Percentiles rank a stretch among this genome's conserved stretches.
Evolutionary conservation across 129 eudicot genomes (phyloP).

Genomic region (Sambucus nigra): DNA sequence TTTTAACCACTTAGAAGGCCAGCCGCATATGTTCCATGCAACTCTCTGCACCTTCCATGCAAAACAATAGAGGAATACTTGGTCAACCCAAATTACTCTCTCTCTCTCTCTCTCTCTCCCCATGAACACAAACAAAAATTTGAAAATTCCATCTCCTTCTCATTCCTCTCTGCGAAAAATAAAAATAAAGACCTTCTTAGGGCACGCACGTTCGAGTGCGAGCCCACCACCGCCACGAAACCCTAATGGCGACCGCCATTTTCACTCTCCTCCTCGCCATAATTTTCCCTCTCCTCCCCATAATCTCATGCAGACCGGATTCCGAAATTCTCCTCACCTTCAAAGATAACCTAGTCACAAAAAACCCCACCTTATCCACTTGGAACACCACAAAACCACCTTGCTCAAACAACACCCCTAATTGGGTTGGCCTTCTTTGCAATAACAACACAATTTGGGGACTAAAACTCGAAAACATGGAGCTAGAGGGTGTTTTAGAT

Average conservation of each 20-base stretch:
- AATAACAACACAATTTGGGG: slow-evolving; percentile 38
- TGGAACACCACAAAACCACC: slow-evolving; percentile 38
- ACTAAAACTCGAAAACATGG: slow-evolving; percentile 52
- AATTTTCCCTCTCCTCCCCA: slow-evolving; percentile 6
- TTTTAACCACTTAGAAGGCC: no score
- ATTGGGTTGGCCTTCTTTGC: slow-evolving; percentile 69
- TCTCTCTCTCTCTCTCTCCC: slow-evolving; percentile 19
- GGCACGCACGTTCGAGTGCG: slow-evolving; percentile 79
- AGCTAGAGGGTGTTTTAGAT: slow-evolving; percentile 46
- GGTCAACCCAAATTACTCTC: no score
- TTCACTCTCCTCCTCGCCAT: not conserved
- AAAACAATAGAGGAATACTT: no score
- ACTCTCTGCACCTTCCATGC: no score
- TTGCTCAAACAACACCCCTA: slow-evolving; percentile 24
- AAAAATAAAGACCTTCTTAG: slow-evolving; percentile 29
- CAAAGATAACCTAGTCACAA: slow-evolving; percentile 34
- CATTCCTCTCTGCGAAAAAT: slow-evolving; percentile 16
- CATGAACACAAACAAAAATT: slow-evolving; percentile 28
- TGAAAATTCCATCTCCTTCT: slow-evolving; percentile 13
- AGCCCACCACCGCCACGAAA: slow-evolving; percentile 14
- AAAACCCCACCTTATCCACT: slow-evolving; percentile 26
- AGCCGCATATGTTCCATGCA: no score
- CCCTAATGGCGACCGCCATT: slow-evolving; percentile 22
- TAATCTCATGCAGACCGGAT: slow-evolving; percentile 25
- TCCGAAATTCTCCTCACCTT: slow-evolving; percentile 40